Evolutionary conservation across 176 grass and related monocot genomes (phyloP).

Genomic region (Stipa capillata): DNA sequence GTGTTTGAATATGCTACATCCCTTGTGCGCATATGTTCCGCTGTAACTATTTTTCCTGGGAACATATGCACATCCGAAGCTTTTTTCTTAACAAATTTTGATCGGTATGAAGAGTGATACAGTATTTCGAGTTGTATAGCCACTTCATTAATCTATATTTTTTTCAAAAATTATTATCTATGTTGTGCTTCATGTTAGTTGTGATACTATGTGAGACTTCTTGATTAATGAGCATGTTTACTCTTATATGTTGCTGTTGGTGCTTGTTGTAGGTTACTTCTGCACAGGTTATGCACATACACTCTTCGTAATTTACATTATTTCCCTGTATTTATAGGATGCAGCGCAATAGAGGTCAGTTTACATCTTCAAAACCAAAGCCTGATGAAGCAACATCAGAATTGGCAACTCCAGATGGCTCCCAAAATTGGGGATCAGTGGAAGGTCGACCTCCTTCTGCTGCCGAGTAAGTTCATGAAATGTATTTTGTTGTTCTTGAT

Average conservation of each 20-base stretch:
- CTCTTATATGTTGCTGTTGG: not conserved
- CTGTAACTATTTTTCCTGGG: not conserved
- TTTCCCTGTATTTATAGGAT: constrained; percentile 54
- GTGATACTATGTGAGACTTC: not conserved
- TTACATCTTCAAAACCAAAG: constrained; percentile 95
- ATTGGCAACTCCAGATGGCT: constrained; percentile 45
- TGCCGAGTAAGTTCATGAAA: constrained; percentile 50
- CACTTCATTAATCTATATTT: not conserved
- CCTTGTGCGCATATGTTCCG: not conserved
- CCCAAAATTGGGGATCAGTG: constrained; percentile 63
- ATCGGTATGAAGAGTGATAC: not conserved
- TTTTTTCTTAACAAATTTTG: not conserved
- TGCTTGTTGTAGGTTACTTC: not conserved
- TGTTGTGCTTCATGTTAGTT: not conserved
- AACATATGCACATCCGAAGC: not conserved
- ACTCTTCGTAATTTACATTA: not conserved
- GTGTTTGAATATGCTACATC: not conserved
- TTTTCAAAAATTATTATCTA: not conserved
- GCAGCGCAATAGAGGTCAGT: constrained; percentile 96
- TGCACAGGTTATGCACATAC: not conserved
- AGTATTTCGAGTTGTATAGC: not conserved
- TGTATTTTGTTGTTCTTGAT: not conserved
- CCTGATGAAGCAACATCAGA: constrained; percentile 51
- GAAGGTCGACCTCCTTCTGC: constrained; percentile 87
- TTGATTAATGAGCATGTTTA: no score